A percentile compares a stretch with the other conserved stretches of the same genome.
Evolutionary conservation across 306 rosid species (phyloP).

Genomic region (Quercus parvula): DNA sequence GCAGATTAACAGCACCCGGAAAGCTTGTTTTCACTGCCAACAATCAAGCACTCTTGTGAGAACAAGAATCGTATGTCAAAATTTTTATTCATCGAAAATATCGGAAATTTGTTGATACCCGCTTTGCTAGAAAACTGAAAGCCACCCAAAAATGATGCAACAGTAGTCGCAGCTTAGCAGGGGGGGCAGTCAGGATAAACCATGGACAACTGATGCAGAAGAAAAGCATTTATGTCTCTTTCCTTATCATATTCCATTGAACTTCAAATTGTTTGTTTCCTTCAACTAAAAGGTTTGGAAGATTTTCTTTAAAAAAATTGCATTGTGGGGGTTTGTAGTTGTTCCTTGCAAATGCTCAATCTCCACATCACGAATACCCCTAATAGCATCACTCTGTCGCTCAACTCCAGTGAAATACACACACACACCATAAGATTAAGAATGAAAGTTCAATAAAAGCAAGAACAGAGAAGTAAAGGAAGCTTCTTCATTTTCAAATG

Average conservation of each 20-base stretch:
- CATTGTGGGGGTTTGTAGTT: constrained; percentile 47
- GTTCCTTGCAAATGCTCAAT: constrained; percentile 53
- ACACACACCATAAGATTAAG: no score
- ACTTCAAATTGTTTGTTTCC: constrained; percentile 44
- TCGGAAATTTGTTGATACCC: constrained; percentile 28
- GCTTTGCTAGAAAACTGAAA: constrained; percentile 56
- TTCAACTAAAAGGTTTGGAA: constrained; percentile 43
- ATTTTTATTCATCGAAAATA: background rate
- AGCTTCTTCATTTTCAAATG: no score
- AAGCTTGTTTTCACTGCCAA: constrained; percentile 61
- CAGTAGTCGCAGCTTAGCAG: constrained; percentile 10
- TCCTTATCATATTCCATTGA: constrained; percentile 40
- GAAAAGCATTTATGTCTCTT: constrained; percentile 37
- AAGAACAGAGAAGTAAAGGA: no score
- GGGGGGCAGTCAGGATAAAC: constrained; percentile 48
- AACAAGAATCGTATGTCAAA: background rate
- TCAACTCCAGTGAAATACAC: constrained; percentile 28
- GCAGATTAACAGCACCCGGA: constrained; percentile 47
- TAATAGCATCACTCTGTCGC: constrained; percentile 56
- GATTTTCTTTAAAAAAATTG: constrained; percentile 46
- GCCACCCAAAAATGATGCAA: constrained; percentile 43
- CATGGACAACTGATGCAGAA: constrained; percentile 57
- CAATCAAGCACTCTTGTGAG: constrained; percentile 29
- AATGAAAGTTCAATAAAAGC: no score
- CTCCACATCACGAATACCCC: constrained; percentile 75